Evolutionary conservation across 2,329 filamentous ascomycete species (phyloP).

Genomic region (Pseudocercospora cruenta): DNA sequence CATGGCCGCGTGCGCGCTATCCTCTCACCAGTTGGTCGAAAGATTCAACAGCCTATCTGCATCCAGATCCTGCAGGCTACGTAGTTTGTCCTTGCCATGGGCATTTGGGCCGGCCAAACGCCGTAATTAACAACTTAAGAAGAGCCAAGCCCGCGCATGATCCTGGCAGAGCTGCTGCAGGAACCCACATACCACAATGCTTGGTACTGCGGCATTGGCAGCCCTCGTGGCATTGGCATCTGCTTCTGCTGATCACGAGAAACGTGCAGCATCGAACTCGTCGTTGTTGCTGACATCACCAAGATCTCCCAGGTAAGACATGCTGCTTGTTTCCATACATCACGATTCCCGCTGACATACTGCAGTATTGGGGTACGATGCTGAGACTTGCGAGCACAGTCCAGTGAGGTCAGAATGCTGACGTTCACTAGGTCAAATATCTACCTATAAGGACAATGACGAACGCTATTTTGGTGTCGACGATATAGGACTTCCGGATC

Average conservation of each 20-base stretch:
- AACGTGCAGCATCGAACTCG: background rate
- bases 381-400: background rate
- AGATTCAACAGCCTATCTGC: no score
- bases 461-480: constrained; percentile 53
- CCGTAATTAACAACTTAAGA: background rate
- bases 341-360: background rate
- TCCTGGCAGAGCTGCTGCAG: background rate
- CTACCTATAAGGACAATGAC: constrained; percentile 52
- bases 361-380: background rate
- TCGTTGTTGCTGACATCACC: background rate
- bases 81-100: background rate
- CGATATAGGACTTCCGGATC: constrained; percentile 53
- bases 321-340: no score
- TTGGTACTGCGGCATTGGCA: background rate
- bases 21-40: no score
- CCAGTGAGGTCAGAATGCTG: background rate
- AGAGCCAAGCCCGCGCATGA: background rate
- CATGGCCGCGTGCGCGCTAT: no score
- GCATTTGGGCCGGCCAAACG: background rate
- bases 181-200: background rate
- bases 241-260: background rate
- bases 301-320: background rate
- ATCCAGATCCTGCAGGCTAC: background rate
- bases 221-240: background rate
- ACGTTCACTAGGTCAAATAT: constrained; percentile 43